Evolutionary conservation across 2,329 filamentous ascomycete species (phyloP).

Genomic region (Lachnellula arida): DNA sequence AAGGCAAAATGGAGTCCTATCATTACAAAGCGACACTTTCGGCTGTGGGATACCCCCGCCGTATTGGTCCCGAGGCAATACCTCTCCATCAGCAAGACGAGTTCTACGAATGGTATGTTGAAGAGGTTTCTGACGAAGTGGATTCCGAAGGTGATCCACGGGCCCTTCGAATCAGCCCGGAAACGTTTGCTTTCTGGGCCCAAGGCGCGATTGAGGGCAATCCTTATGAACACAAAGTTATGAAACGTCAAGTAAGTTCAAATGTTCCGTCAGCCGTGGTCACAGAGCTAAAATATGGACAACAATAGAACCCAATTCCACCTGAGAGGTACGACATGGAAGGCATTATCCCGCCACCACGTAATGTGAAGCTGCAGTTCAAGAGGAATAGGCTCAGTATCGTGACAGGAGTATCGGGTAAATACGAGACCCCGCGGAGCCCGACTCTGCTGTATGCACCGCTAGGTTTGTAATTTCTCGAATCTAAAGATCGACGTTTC

Average conservation of each 20-base stretch:
- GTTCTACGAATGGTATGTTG: slow-evolving; percentile 20
- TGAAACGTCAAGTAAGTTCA: slow-evolving; percentile 17
- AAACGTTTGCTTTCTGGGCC: slow-evolving; percentile 40
- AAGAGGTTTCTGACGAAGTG: slow-evolving; percentile 37
- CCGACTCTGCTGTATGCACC: slow-evolving; percentile 14
- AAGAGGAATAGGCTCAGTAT: slow-evolving; percentile 23
- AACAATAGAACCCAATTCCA: slow-evolving; percentile 5
- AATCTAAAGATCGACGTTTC: not conserved
- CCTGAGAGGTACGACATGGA: not conserved
- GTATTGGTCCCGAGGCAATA: slow-evolving; percentile 15
- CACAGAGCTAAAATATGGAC: not conserved
- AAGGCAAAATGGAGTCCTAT: not conserved
- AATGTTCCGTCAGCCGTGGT: not conserved
- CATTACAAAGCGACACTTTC: slow-evolving; percentile 1
- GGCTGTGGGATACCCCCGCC: slow-evolving; percentile 4
- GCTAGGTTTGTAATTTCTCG: not conserved
- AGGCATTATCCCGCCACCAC: not conserved
- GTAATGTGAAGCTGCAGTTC: slow-evolving; percentile 14
- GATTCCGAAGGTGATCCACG: slow-evolving; percentile 39
- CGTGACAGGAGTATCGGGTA: slow-evolving; percentile 17
- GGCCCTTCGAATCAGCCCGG: slow-evolving; percentile 37
- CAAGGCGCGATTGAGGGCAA: slow-evolving; percentile 27
- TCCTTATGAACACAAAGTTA: slow-evolving; percentile 18
- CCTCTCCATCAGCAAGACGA: slow-evolving; percentile 11
- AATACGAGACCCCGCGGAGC: slow-evolving; percentile 12